These are phyloP conservation scores for Syzygium malaccense DNA, from an alignment of 441 rosid genomes.

Conservation along the genomic window DNA sequence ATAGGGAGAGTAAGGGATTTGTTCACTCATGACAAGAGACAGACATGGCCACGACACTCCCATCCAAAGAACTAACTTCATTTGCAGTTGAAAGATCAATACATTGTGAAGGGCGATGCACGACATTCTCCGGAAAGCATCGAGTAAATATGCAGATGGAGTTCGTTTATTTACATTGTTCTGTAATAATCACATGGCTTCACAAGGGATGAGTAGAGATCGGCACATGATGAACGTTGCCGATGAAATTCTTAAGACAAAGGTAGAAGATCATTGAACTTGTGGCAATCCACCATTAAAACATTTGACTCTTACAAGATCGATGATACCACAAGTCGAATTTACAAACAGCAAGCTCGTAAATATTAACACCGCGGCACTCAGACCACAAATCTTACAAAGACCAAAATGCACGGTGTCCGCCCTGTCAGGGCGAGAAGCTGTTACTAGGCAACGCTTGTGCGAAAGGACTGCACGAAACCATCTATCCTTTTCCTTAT, in stretches of 20 bases:
- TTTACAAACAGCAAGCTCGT: neutral
- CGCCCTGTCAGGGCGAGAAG: neutral
- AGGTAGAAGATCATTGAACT: neutral
- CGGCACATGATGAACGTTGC: neutral
- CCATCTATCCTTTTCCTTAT: slow-evolving; percentile 64
- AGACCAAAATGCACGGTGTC: neutral
- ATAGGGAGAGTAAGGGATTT: too few species aligned
- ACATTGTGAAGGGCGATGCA: too few species aligned
- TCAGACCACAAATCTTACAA: slow-evolving; percentile 2
- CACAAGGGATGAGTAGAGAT: neutral
- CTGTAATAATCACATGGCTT: too few species aligned
- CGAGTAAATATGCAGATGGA: too few species aligned
- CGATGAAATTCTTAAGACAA: neutral
- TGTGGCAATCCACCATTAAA: neutral
- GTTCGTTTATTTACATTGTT: too few species aligned
- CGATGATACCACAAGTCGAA: neutral
- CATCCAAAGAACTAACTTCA: too few species aligned
- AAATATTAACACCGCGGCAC: neutral
- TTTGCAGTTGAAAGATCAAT: too few species aligned
- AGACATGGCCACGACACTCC: too few species aligned
- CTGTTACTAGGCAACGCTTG: slow-evolving; percentile 15
- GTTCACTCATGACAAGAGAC: too few species aligned
- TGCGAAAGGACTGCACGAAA: slow-evolving; percentile 47
- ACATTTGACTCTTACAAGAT: neutral
- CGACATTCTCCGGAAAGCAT: too few species aligned